phyloP scores from a whole-genome alignment of 2,329 filamentous ascomycete species.

The Pestalotiopsis sp. region DNA sequence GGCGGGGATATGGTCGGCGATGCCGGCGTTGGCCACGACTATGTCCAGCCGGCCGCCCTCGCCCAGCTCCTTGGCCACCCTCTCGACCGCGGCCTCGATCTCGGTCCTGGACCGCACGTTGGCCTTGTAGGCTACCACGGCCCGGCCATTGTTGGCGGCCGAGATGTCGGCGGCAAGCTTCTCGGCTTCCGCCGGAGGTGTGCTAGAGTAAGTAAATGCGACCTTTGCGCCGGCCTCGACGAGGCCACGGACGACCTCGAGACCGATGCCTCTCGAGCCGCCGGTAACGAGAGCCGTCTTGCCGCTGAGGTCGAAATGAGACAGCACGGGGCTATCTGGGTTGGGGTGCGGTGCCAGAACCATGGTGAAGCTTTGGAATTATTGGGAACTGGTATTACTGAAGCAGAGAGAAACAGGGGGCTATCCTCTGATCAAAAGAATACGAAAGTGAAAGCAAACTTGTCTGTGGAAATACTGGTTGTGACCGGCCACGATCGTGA shows the following conservation, averaged over 20 bases:
- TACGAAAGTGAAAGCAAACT: neutral
- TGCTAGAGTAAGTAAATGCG: conserved; percentile 34
- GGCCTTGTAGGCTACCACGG: conserved; percentile 39
- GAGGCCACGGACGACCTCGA: conserved; percentile 33
- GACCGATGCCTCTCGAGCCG: conserved; percentile 33
- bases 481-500: neutral
- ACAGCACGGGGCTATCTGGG: conserved; percentile 31
- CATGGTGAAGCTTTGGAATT: conserved; percentile 21
- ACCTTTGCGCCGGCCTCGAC: conserved; percentile 32
- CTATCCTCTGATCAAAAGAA: neutral
- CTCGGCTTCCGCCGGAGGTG: conserved; percentile 27
- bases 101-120: conserved; percentile 35
- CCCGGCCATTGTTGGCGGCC: conserved; percentile 19
- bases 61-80: conserved; percentile 38
- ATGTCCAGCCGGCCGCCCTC: conserved; percentile 38
- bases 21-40: conserved; percentile 45
- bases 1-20: conserved; percentile 38
- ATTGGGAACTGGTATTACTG: neutral
- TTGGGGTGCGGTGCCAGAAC: conserved; percentile 33
- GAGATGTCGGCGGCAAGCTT: conserved; percentile 27
- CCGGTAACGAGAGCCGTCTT: conserved; percentile 33
- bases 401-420: neutral
- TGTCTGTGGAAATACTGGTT: neutral
- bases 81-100: conserved; percentile 34
- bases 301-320: conserved; percentile 31